These are phyloP conservation scores for Citrus glauca DNA, from an alignment of 345 rosid species.

Conservation along the genomic window DNA sequence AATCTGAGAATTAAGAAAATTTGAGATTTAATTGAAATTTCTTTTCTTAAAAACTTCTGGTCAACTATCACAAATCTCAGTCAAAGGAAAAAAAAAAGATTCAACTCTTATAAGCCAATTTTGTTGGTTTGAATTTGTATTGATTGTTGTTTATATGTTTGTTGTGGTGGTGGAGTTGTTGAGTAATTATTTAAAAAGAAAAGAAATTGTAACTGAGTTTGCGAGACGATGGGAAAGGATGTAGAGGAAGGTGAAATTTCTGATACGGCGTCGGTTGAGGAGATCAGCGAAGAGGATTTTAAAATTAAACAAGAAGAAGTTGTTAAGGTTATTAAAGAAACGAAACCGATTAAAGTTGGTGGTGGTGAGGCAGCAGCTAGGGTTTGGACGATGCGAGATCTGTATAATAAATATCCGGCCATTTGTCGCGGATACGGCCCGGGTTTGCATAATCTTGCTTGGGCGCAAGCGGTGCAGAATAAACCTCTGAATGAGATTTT, in stretches of 20 bases:
- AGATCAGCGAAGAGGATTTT: constrained; percentile 64
- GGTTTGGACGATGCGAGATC: constrained; percentile 88
- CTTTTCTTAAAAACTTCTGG: neutral
- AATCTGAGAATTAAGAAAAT: constrained; percentile 2
- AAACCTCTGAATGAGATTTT: constrained; percentile 61
- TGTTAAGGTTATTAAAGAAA: constrained; percentile 22
- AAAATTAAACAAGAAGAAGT: constrained; percentile 32
- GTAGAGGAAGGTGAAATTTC: constrained; percentile 95
- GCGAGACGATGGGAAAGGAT: constrained; percentile 47
- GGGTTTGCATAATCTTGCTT: constrained; percentile 73
- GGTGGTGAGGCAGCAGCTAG: constrained; percentile 33
- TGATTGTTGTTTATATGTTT: constrained; percentile 9
- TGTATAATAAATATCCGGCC: constrained; percentile 49
- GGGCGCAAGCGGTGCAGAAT: constrained; percentile 98
- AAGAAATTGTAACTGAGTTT: constrained; percentile 30
- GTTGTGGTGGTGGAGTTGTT: constrained; percentile 17
- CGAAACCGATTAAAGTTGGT: constrained; percentile 13
- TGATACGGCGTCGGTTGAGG: constrained; percentile 63
- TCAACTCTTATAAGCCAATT: neutral
- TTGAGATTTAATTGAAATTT: neutral
- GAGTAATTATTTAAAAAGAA: constrained; percentile 9
- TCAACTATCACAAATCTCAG: neutral
- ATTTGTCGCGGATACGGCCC: constrained; percentile 46
- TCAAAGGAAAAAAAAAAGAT: neutral
- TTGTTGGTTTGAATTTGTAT: neutral